Evolutionary conservation across 78 protist species (phyloP).

Genomic region (Dictyostelium purpureum): DNA sequence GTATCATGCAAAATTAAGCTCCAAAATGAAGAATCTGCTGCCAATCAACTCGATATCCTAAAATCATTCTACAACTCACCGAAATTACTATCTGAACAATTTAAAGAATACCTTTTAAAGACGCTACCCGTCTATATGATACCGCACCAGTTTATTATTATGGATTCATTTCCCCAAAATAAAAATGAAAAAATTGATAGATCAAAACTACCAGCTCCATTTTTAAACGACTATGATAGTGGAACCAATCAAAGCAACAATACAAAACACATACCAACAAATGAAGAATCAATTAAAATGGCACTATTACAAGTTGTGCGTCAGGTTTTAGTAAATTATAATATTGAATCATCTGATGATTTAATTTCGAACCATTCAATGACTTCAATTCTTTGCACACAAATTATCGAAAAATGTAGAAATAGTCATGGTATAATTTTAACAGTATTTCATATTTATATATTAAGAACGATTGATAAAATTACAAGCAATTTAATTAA

Average conservation of each 20-base stretch:
- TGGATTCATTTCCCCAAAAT: constrained; percentile 50
- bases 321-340: background rate
- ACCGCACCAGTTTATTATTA: constrained; percentile 12
- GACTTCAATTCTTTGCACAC: constrained; percentile 21
- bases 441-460: constrained; percentile 17
- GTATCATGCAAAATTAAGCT: background rate
- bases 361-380: background rate
- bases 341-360: background rate
- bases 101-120: background rate
- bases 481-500: background rate
- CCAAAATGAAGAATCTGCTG: background rate
- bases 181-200: constrained; percentile 61
- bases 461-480: background rate
- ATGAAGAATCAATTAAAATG: background rate
- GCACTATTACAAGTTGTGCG: no score
- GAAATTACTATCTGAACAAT: background rate
- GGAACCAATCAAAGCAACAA: background rate
- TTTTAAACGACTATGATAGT: background rate
- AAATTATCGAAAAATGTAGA: constrained; percentile 19
- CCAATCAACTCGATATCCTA: background rate
- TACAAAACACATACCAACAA: background rate
- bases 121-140: constrained; percentile 14
- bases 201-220: constrained; percentile 26
- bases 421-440: constrained; percentile 8
- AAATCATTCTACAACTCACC: background rate